Evolutionary conservation across 176 grass and related monocot species (phyloP), one percentile per base, ranked within the genome.

Genomic region (Olyra latifolia): DNA sequence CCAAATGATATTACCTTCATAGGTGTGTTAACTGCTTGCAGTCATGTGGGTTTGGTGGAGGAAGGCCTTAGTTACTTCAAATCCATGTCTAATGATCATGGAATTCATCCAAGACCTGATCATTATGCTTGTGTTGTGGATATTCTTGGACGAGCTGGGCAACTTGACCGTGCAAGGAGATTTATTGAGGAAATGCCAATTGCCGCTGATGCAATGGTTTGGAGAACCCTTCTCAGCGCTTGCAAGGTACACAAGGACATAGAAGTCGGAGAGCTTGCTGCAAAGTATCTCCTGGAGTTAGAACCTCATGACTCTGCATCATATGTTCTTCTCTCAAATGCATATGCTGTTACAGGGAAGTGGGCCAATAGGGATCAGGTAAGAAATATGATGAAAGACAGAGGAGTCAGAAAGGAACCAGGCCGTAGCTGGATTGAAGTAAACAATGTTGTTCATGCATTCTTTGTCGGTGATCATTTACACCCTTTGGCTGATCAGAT

Each of bases 101-200:
- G 78, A 57, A 62, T 93, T 67, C 35, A 66, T 83, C 73, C 82
- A 55, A 88, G 56, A 45, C 79, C 80, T 52, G 88, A 94, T 79
- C 91, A 94, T 83, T 94, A 91, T 84, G 91, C 88, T 86, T 91
- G 85, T 65, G 75, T 94, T 77, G 86, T 94, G 28, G 88, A 94
- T 76, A 94, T 94, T 88, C 86, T 94, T 72, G 91, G 91, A 83
- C 75, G 88, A 61, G 75, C 85, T 70, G 91, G 91, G 52, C 83
- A 88, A 60, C 81, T 93, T 56, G 88, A 86, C 35, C 79, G 78
- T 76, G 91, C 91, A 67, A 88, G 32, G 86, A 78, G 57, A 85
- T 93, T 93, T 79, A 28, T 90, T 72, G 85, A 90, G 75, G 91
- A 90, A 40, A 93, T 93, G 91, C 88, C 91, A 50, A 73, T 86